These are phyloP conservation scores for Chimonanthus praecox DNA, from an alignment of 164 flowering plant species.

Conservation along the genomic window DNA sequence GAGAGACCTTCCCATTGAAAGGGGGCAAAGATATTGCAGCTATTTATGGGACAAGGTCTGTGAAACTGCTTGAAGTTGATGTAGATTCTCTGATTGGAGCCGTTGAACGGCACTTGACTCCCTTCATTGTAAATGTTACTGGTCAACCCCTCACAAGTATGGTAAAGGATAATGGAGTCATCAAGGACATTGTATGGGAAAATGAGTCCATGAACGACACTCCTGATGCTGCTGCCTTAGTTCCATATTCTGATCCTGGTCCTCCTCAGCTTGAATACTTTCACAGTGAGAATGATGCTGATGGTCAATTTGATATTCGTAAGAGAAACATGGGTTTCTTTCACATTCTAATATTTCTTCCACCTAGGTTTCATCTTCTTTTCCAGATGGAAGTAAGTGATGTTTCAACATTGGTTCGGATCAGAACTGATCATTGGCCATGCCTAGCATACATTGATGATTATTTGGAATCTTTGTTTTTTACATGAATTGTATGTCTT, in stretches of 20 bases:
- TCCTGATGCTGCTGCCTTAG: conserved; percentile 13
- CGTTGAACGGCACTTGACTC: conserved; percentile 55
- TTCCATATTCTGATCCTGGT: conserved; percentile 21
- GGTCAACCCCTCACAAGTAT: conserved; percentile 57
- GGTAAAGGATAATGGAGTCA: conserved; percentile 51
- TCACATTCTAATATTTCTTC: conserved; percentile 75
- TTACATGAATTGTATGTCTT: conserved; percentile 19
- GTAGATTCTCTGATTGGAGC: conserved; percentile 45
- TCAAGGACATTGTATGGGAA: conserved; percentile 51
- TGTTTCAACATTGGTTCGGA: conserved; percentile 73
- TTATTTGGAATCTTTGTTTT: conserved; percentile 83
- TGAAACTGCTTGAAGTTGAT: conserved; percentile 76
- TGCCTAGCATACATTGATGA: conserved; percentile 95
- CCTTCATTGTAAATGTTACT: conserved; percentile 71
- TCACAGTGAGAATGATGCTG: conserved; percentile 44
- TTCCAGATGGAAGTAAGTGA: conserved; percentile 81
- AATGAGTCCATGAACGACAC: conserved; percentile 32
- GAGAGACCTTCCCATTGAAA: conserved; percentile 66
- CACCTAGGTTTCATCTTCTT: conserved; percentile 91
- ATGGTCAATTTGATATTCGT: conserved; percentile 16
- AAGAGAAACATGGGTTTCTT: conserved; percentile 65
- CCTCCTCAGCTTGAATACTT: conserved; percentile 64
- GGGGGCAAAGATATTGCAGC: conserved; percentile 84
- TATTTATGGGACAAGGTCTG: conserved; percentile 82
- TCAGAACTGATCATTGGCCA: conserved; percentile 98